These are phyloP conservation scores for Dorcoceras hygrometricum DNA, from an alignment of 257 asterid genomes.

Conservation along the genomic window DNA sequence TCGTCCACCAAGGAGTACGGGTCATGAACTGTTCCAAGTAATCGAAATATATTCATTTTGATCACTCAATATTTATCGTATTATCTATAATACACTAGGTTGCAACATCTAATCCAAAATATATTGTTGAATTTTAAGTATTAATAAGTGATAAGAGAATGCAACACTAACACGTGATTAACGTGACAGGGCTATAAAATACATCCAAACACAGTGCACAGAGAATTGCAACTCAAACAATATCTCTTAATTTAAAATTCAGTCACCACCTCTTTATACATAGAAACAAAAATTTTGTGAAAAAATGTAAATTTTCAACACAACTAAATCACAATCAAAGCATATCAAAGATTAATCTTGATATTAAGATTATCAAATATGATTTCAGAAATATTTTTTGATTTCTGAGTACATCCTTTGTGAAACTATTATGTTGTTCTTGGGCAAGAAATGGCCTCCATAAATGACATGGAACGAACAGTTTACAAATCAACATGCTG, in stretches of 20 bases:
- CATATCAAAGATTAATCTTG: background rate
- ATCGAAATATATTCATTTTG: background rate
- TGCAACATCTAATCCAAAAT: background rate
- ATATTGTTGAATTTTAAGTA: too few relatives aligned
- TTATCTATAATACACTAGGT: too few relatives aligned
- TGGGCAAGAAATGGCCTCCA: background rate
- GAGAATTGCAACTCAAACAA: background rate
- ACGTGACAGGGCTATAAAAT: background rate
- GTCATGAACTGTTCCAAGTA: conserved; percentile 53
- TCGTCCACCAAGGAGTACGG: conserved; percentile 66
- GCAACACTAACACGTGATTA: background rate
- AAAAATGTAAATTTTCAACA: too few relatives aligned
- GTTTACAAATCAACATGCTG: background rate
- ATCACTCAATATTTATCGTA: background rate
- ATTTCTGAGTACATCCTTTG: background rate
- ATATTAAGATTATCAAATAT: too few relatives aligned
- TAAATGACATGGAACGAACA: background rate
- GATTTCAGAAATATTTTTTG: background rate
- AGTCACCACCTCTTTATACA: too few relatives aligned
- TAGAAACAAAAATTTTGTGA: too few relatives aligned
- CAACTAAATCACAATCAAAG: background rate
- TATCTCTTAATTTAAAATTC: too few relatives aligned
- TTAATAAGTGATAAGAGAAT: background rate
- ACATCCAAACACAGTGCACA: background rate
- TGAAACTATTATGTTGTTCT: background rate